Evolutionary conservation across 2,329 filamentous ascomycete genomes (phyloP).

Genomic region (Lachnellula occidentalis): DNA sequence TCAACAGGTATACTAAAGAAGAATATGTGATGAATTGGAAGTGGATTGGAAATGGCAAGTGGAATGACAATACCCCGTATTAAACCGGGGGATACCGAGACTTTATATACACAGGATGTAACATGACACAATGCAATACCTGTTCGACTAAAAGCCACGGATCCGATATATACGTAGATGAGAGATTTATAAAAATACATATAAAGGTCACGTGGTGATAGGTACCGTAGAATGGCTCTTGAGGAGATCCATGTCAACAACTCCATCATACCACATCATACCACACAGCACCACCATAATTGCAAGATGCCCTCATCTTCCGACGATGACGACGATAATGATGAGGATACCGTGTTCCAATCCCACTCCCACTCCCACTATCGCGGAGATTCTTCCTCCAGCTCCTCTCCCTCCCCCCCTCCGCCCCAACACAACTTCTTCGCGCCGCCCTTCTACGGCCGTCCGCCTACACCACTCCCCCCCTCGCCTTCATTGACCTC

Average conservation of each 20-base stretch:
- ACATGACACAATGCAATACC: too few species aligned
- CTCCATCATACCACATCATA: not conserved
- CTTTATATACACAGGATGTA: too few species aligned
- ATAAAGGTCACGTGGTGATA: too few species aligned
- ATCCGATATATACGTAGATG: too few species aligned
- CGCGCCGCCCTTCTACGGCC: slow-evolving; percentile 89
- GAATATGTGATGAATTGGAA: too few species aligned
- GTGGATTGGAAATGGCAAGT: too few species aligned
- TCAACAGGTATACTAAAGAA: too few species aligned
- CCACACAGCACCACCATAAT: not conserved
- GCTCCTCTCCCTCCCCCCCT: slow-evolving; percentile 26
- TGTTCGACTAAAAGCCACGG: too few species aligned
- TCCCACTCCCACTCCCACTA: slow-evolving; percentile 28
- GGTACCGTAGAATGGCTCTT: too few species aligned
- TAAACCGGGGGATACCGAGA: too few species aligned
- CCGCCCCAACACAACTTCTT: slow-evolving; percentile 46
- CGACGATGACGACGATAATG: slow-evolving; percentile 18
- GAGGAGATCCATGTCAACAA: not conserved
- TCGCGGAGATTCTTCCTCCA: slow-evolving; percentile 24
- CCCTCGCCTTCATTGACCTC: slow-evolving; percentile 91
- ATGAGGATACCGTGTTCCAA: slow-evolving; percentile 23
- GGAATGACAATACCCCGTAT: too few species aligned
- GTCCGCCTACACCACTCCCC: slow-evolving; percentile 89
- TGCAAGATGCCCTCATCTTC: slow-evolving; percentile 18
- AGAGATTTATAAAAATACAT: too few species aligned